A percentile compares a stretch with the other conserved stretches of the same genome.
These are phyloP conservation scores for Boletus subcaerulescens DNA, from an alignment of 768 basidiomycete species.

Conservation along the genomic window DNA sequence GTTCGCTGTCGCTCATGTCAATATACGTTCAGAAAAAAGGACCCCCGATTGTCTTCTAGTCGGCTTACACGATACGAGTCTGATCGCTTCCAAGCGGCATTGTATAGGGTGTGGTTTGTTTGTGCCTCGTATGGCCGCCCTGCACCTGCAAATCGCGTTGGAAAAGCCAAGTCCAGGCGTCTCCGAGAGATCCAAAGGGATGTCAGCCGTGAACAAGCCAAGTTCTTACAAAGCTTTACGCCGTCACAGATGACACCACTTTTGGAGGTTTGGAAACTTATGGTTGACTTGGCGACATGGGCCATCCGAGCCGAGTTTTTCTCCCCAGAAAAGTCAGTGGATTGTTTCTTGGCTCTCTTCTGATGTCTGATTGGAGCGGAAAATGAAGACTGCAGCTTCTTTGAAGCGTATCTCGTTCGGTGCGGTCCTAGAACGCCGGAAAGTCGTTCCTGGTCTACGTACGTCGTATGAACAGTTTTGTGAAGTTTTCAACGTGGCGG, in stretches of 20 bases:
- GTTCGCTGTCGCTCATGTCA: background rate
- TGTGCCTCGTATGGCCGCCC: constrained; percentile 13
- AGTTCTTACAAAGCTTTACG: constrained; percentile 8
- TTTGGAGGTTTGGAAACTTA: constrained; percentile 8
- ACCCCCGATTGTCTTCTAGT: constrained; percentile 32
- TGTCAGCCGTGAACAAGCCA: background rate
- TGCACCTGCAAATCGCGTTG: constrained; percentile 7
- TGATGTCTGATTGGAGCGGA: background rate
- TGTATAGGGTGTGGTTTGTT: constrained; percentile 29
- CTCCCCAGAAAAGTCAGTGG: constrained; percentile 6
- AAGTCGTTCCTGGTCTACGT: constrained; percentile 2
- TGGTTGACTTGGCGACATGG: constrained; percentile 11
- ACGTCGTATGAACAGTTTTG: constrained; percentile 11
- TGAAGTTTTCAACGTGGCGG: background rate
- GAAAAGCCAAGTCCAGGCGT: constrained; percentile 10
- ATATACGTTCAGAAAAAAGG: constrained; percentile 33
- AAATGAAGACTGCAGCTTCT: background rate
- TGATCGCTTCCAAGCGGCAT: constrained; percentile 26
- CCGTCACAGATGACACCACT: background rate
- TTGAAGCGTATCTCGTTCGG: constrained; percentile 14
- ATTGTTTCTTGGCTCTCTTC: background rate
- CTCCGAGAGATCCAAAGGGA: background rate
- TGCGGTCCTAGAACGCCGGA: constrained; percentile 5
- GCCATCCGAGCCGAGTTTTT: constrained; percentile 6
- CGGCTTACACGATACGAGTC: constrained; percentile 33